Base-by-base conservation (phyloP, 139 green algal species). In the Tetradesmus obliquus region DNA sequence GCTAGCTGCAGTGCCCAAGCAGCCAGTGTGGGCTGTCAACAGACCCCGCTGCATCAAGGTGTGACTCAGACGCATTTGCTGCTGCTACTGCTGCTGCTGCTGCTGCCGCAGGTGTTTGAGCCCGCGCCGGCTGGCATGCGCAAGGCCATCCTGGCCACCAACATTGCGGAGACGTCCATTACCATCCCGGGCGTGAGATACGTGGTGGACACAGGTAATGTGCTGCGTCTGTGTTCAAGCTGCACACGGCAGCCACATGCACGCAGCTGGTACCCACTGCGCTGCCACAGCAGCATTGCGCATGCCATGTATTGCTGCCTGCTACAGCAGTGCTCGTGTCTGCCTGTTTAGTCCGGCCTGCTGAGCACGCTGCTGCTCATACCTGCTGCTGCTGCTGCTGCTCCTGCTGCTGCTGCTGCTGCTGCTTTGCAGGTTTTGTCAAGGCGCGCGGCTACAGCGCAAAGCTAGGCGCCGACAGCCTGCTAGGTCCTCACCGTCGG, bases 131-230 rank as follows among this genome's bases (percentile, higher is more conserved):
- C 87, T 0, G 95, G 93, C 24, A 91, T 79, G 4, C 95, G 97
- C 74, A 99, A 98, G 92, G 94, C 96, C 55, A 97, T 99, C 72
- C 91, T 99, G 51, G 95, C 96, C 13, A 99, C 98, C 53, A 99
- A 99, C 95, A 99, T 99, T 69, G 97, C 98, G 0, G 98, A 99
- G 90, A 99, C 98, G 1, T 98, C 96, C 83, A 95, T 99, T 89
- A 99, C 98, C 62, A 98, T 99, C 17, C 83, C 94, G 0, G 98
- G 98, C 1, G 96, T 99, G 82, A 92, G 95, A 20, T 98, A 96
- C 88, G 96, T 98, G 4, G 85, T 98, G 1, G 96, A 98, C 91
- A 94, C 92, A 13, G 91, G 88, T 86, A 13, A 24, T 45, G 86
- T 57, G 9, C 2, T 84, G 24, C 12, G 9, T 82, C n/a, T 82